Percentiles rank a stretch among this genome's conserved stretches.
These are phyloP conservation scores for Dactylella cylindrospora DNA, from an alignment of 2,329 filamentous ascomycete genomes.

Conservation along the genomic window DNA sequence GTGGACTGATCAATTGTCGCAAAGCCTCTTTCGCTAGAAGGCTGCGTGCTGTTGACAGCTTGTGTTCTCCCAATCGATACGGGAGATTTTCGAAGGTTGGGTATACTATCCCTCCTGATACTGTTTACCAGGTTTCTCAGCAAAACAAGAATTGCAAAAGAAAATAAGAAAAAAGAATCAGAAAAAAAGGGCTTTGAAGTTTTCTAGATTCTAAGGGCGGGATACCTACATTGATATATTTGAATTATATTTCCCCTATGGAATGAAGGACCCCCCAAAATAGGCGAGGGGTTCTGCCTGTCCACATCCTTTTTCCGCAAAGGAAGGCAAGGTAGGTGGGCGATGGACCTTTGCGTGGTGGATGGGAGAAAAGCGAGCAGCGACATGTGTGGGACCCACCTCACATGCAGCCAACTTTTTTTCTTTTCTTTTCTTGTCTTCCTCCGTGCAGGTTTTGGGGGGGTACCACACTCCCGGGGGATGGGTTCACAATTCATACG, in stretches of 20 bases:
- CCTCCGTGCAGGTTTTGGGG: not conserved
- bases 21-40: no score
- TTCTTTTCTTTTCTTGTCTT: slow-evolving; percentile 30
- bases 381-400: slow-evolving; percentile 13
- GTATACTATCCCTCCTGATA: no score
- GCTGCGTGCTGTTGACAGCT: no score
- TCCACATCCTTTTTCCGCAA: no score
- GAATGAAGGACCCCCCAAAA: slow-evolving; percentile 44
- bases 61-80: no score
- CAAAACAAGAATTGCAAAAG: slow-evolving; percentile 23
- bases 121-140: no score
- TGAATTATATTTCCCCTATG: slow-evolving; percentile 44
- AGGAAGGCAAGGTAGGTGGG: slow-evolving; percentile 29
- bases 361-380: not conserved
- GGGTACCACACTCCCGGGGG: no score
- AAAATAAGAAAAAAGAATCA: slow-evolving; percentile 9
- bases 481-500: slow-evolving; percentile 36
- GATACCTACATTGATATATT: slow-evolving; percentile 40
- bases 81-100: no score
- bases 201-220: not conserved
- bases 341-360: slow-evolving; percentile 3
- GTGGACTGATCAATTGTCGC: no score
- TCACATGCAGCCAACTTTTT: slow-evolving; percentile 29
- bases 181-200: no score
- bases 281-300: slow-evolving; percentile 45